phyloP scores from a whole-genome alignment of 2,329 filamentous ascomycete species.

The Diaporthe helianthi region DNA sequence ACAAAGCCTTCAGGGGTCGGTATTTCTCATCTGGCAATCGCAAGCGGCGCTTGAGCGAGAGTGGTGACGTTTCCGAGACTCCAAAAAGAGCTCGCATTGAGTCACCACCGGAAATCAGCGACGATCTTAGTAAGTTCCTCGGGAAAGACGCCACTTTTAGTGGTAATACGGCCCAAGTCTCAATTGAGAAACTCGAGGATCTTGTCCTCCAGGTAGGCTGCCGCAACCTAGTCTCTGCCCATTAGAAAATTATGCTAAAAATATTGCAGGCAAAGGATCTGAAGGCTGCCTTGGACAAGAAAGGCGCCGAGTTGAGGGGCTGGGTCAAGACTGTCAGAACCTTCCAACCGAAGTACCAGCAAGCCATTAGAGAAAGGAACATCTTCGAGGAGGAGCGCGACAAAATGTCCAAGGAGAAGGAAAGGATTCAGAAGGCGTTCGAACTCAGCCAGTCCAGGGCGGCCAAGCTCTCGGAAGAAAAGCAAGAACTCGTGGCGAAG shows the following conservation, averaged over 20 bases:
- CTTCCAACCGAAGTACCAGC: constrained; percentile 56
- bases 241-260: constrained; percentile 29
- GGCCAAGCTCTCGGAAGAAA: constrained; percentile 48
- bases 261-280: constrained; percentile 47
- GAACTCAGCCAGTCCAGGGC: constrained; percentile 49
- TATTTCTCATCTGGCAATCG: constrained; percentile 39
- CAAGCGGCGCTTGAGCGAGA: constrained; percentile 57
- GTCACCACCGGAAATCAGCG: constrained; percentile 40
- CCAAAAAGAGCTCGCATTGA: constrained; percentile 44
- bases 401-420: constrained; percentile 46
- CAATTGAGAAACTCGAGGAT: constrained; percentile 45
- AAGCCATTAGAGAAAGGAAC: constrained; percentile 59
- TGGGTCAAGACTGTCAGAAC: constrained; percentile 52
- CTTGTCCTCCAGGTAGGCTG: constrained; percentile 48
- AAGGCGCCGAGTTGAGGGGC: constrained; percentile 48
- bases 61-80: constrained; percentile 40
- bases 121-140: constrained; percentile 43
- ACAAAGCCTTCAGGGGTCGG: constrained; percentile 49
- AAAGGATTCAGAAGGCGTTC: constrained; percentile 45
- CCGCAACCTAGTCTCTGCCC: not conserved
- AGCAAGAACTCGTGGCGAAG: constrained; percentile 45
- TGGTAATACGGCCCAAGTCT: constrained; percentile 36
- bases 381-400: constrained; percentile 55
- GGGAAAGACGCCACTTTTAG: constrained; percentile 36
- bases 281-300: constrained; percentile 45